Evolutionary conservation across 139 green algal genomes (phyloP).

Genomic region (Coelastrella sp.): DNA sequence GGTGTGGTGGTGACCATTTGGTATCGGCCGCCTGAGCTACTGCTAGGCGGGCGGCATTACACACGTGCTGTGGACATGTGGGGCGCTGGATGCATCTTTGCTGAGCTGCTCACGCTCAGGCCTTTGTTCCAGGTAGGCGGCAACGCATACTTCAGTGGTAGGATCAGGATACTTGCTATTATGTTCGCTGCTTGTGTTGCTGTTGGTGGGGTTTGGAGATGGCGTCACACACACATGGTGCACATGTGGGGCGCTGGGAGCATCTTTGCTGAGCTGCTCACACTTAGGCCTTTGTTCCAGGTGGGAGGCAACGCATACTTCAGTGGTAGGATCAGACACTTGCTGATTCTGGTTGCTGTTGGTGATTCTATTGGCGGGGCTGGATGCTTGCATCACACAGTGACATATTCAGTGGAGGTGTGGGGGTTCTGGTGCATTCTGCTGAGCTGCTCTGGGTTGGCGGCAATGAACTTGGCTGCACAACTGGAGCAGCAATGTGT

Average conservation of each 20-base stretch:
- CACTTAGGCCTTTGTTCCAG: slow-evolving; percentile 54
- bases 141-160: neutral
- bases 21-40: slow-evolving; percentile 86
- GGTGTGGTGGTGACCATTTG: slow-evolving; percentile 90
- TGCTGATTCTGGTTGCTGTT: neutral
- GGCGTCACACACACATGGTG: too few species aligned
- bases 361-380: neutral
- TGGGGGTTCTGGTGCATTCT: too few species aligned
- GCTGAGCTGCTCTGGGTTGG: neutral
- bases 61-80: slow-evolving; percentile 83
- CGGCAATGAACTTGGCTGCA: too few species aligned
- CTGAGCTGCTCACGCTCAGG: slow-evolving; percentile 80
- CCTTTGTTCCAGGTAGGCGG: slow-evolving; percentile 76
- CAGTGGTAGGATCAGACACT: neutral
- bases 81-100: slow-evolving; percentile 88
- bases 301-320: neutral
- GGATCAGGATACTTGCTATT: neutral
- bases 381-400: too few species aligned
- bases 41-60: slow-evolving; percentile 83
- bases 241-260: too few species aligned
- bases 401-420: too few species aligned
- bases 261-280: neutral
- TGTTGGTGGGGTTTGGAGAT: neutral
- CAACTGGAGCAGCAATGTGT: too few species aligned
- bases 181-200: neutral